Conservation (phyloP, 2,329 filamentous ascomycete species). For the Scedosporium aurantiacum region DNA sequence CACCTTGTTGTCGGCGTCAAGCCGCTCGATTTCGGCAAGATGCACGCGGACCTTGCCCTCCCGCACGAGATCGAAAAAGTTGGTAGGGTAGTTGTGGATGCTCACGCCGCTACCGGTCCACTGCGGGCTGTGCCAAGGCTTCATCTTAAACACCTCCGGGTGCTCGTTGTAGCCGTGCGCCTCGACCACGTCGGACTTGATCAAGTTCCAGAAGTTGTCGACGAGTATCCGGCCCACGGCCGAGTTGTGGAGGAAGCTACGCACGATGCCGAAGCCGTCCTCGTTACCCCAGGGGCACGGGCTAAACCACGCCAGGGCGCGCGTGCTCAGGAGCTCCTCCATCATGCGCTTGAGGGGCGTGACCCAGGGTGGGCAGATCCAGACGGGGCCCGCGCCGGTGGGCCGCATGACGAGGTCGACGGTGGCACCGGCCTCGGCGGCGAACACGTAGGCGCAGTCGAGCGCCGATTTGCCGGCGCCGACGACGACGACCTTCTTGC, state of each 20-base stretch:
- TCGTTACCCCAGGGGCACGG: slow-evolving; percentile 53
- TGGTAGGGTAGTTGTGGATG: slow-evolving; percentile 41
- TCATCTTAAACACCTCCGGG: slow-evolving; percentile 26
- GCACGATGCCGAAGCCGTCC: slow-evolving; percentile 37
- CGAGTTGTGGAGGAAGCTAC: slow-evolving; percentile 12
- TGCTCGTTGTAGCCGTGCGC: slow-evolving; percentile 34
- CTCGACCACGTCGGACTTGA: slow-evolving; percentile 27
- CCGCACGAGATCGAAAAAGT: slow-evolving; percentile 39
- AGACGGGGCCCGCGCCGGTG: no score
- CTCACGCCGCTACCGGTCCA: slow-evolving; percentile 40
- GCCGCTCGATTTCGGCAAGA: slow-evolving; percentile 31
- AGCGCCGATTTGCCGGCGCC: slow-evolving; percentile 48
- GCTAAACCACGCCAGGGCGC: slow-evolving; percentile 53
- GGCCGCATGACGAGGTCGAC: slow-evolving; percentile 17
- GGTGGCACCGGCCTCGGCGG: slow-evolving; percentile 24
- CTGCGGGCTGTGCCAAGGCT: slow-evolving; percentile 28
- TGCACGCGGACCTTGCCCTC: slow-evolving; percentile 35
- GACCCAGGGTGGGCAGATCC: slow-evolving; percentile 30
- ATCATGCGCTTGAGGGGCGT: slow-evolving; percentile 49
- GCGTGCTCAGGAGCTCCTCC: slow-evolving; percentile 40
- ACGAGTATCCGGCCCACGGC: no score
- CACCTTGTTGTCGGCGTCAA: slow-evolving; percentile 25
- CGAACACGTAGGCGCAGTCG: slow-evolving; percentile 41
- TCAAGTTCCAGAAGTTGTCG: no score
- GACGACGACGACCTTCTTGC: slow-evolving; percentile 32